These are phyloP conservation scores for Colletotrichum sojae DNA, from an alignment of 2,329 filamentous ascomycete species.

Conservation along the genomic window DNA sequence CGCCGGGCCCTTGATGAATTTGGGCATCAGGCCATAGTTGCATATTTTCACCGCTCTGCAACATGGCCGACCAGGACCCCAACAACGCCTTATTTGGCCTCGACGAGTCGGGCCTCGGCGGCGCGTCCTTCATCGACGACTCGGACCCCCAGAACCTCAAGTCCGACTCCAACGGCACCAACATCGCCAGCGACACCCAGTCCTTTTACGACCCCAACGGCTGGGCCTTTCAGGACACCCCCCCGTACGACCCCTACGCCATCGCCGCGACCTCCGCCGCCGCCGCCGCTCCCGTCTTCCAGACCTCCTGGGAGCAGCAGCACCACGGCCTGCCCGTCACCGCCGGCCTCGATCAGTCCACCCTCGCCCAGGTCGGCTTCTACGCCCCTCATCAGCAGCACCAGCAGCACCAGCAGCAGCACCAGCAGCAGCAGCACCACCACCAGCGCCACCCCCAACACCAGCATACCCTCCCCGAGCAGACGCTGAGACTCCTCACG, in stretches of 20 bases:
- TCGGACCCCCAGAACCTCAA: constrained; percentile 42
- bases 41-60: constrained; percentile 41
- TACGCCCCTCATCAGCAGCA: constrained; percentile 46
- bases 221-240: constrained; percentile 65
- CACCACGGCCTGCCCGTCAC: constrained; percentile 48
- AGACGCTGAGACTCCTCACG: constrained; percentile 57
- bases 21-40: constrained; percentile 44
- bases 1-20: constrained; percentile 35
- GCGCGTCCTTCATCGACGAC: constrained; percentile 52
- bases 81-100: constrained; percentile 60
- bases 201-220: constrained; percentile 50
- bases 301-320: constrained; percentile 50
- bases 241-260: constrained; percentile 63
- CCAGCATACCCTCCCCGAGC: constrained; percentile 20
- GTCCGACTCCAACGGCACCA: constrained; percentile 39
- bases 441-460: constrained; percentile 41
- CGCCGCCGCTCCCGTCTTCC: constrained; percentile 49
- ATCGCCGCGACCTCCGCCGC: constrained; percentile 52
- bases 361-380: constrained; percentile 54
- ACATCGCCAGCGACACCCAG: constrained; percentile 45
- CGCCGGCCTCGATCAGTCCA: constrained; percentile 51
- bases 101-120: constrained; percentile 56
- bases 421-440: constrained; percentile 45
- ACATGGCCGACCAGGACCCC: constrained; percentile 58
- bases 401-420: constrained; percentile 46